Base-by-base conservation (phyloP, 1,139 yeast genomes). In the Sugiyamaella xylanicola region DNA sequence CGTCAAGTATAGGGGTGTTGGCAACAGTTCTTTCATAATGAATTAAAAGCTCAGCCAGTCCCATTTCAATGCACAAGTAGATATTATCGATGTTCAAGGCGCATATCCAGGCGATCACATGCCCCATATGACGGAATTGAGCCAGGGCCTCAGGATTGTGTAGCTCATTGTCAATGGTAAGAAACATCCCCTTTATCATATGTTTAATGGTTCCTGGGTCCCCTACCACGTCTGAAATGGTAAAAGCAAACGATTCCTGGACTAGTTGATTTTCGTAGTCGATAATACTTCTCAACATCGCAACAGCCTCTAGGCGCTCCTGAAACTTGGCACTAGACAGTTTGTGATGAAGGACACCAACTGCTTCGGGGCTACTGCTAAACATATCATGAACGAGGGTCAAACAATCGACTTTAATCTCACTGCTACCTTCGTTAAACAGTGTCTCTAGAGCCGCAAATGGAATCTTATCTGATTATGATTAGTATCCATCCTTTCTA, bases 401-500 rank as follows among this genome's bases (percentile, higher is more conserved):
- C 3, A 32, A 48, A 11, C 59, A 48, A 19, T 56, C 56, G 35
- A 16, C 22, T 41, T 48, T 51, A 21, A 63, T 54, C n/a, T 57
- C 62, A 8, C 54, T 48, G 8, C 58, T 56, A 2, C 63, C 64
- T 19, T 59, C 59, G 5, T 22, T 49, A 27, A n/a, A n/a, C n/a
- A n/a, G n/a, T n/a, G n/a, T n/a, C n/a, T n/a, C n/a, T n/a, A n/a
- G n/a, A n/a, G n/a, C n/a, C n/a, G n/a, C n/a, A n/a, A n/a, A n/a
- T n/a, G n/a, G n/a, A n/a, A n/a, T n/a, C n/a, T n/a, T n/a, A n/a
- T n/a, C n/a, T n/a, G n/a, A n/a, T n/a, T n/a, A n/a, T n/a, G n/a
- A n/a, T n/a, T n/a, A n/a, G n/a, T n/a, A n/a, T n/a, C n/a, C n/a
- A n/a, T n/a, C n/a, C n/a, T n/a, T n/a, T n/a, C n/a, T n/a, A n/a